Percentiles rank a stretch among this genome's conserved stretches.
These are phyloP conservation scores for Chalciporus sp. DNA, from an alignment of 1,284 basidiomycete species.

Conservation along the genomic window DNA sequence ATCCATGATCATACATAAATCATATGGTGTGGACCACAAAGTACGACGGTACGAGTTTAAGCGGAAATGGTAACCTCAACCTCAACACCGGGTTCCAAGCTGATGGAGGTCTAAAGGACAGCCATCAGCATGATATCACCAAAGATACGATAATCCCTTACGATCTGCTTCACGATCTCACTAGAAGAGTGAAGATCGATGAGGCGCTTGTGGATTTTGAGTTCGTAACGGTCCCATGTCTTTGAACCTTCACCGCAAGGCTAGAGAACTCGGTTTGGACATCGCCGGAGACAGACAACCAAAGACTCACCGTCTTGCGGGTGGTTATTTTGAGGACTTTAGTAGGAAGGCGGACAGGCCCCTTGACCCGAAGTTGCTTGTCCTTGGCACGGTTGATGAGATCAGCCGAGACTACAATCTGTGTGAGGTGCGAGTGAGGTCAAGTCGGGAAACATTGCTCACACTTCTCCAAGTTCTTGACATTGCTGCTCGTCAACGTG, in stretches of 20 bases:
- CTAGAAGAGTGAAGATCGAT: constrained; percentile 99
- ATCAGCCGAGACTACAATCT: constrained; percentile 82
- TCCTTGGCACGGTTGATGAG: constrained; percentile 99
- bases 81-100: constrained; percentile 98
- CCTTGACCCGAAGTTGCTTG: constrained; percentile 99
- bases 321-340: constrained; percentile 99
- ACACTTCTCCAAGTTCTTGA: constrained; percentile 99
- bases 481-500: constrained; percentile 97
- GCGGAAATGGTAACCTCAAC: constrained; percentile 98
- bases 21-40: constrained; percentile 3
- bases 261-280: constrained; percentile 42
- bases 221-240: constrained; percentile 99
- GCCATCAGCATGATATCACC: constrained; percentile 2
- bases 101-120: constrained; percentile 85
- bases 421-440: neutral
- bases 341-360: constrained; percentile 98
- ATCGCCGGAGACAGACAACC: neutral
- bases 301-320: constrained; percentile 84
- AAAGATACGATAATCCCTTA: constrained; percentile 43
- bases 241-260: constrained; percentile 99
- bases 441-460: constrained; percentile 17
- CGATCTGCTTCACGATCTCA: constrained; percentile 99
- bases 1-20: constrained; percentile 4
- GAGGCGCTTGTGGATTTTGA: constrained; percentile 99
- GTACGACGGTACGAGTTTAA: constrained; percentile 22